Base-by-base conservation (phyloP, 495 filamentous ascomycete genomes). In the Parmelia sp. region DNA sequence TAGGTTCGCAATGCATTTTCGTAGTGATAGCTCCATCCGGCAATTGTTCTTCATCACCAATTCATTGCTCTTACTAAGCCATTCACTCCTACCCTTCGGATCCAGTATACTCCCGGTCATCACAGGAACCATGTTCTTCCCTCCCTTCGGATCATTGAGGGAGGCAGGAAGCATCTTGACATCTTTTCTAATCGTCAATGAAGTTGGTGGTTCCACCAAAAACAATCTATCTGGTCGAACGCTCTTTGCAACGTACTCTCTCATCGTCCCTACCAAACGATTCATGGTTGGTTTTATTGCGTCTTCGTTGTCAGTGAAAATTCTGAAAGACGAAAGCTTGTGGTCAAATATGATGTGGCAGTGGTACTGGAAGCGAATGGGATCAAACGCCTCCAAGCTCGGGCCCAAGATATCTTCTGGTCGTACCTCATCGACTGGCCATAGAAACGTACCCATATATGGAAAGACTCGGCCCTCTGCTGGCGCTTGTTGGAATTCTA, bases 361-460 rank as follows among this genome's bases (percentile, higher is more conserved):
- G 58, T 70, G 66, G 31, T 66, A 63, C 29, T 68, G 69, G 1
- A 65, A 67, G 25, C 82, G 73, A 31, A 86, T 75, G 21, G 58
- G 39, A 60, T 84, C 78, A 14, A 85, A 73, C 14, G 73, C 72
- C 65, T 84, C 80, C 6, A 82, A 73, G 19, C 75, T 70, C 8
- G 57, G 39, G 4, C 82, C 83, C 42, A 86, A 71, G 7, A 76
- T 65, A 15, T 77, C 70, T 15, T 67, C 64, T 6, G 79, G 69
- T 1, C 70, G 66, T 8, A 74, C 70, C 27, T 78, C 75, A 29
- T 79, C 71, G 2, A 64, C 64, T 27, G 78, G 78, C 82, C 80
- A 83, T 14, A 76, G 58, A 49, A 82, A 82, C 11, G 76, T 70
- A 1, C 79, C 69, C 65, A 76, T 67, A 58, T 71, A 71, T 14